phyloP scores from a whole-genome alignment of 192 early-diverging fungal species.

The Diversispora epigaea region DNA sequence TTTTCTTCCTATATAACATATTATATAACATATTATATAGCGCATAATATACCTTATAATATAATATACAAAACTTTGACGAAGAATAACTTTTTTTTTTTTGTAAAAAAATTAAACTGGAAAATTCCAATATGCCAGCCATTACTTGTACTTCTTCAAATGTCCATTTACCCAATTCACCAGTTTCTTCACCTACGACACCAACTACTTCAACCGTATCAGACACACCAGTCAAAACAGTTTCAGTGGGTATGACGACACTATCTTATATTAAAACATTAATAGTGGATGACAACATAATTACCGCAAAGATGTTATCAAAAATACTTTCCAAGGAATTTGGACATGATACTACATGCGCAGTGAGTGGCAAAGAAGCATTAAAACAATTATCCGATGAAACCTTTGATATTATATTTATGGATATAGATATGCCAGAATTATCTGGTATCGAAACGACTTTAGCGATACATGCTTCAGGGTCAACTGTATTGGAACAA shows the following conservation, averaged over 20 bases:
- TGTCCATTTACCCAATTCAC: background rate
- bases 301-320: slow-evolving; percentile 61
- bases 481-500: slow-evolving; percentile 39
- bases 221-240: background rate
- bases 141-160: slow-evolving; percentile 4
- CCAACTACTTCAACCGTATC: background rate
- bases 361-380: slow-evolving; percentile 52
- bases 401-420: slow-evolving; percentile 59
- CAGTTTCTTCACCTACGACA: background rate
- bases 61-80: no score
- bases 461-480: slow-evolving; percentile 48
- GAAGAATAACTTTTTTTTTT: no score
- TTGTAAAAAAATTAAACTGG: background rate
- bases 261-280: slow-evolving; percentile 45
- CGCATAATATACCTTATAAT: no score
- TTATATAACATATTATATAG: no score
- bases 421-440: slow-evolving; percentile 72
- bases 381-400: slow-evolving; percentile 46
- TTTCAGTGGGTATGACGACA: background rate
- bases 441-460: slow-evolving; percentile 64
- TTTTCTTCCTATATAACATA: no score
- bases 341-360: slow-evolving; percentile 44
- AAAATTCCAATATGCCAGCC: background rate
- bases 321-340: slow-evolving; percentile 58
- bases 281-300: slow-evolving; percentile 67